Percentiles rank a stretch among this genome's conserved stretches.
phyloP scores from a whole-genome alignment of 2,329 filamentous ascomycete species.

The Colletotrichum lupini region DNA sequence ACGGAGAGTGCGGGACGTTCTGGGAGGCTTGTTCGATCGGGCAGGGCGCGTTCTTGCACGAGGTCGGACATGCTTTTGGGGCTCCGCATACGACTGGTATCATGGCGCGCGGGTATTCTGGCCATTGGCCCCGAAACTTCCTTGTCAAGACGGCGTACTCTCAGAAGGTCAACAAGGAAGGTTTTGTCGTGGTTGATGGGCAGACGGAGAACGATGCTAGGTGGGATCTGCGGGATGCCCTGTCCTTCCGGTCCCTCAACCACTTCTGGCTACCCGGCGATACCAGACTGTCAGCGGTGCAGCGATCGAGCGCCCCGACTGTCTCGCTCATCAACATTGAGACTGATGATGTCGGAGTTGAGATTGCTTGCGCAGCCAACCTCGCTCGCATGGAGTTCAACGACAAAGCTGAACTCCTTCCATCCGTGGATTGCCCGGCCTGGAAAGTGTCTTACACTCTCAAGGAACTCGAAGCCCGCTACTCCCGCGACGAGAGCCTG shows the following conservation, averaged over 20 bases:
- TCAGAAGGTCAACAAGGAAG: constrained; percentile 41
- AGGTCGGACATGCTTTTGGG: constrained; percentile 77
- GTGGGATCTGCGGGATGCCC: constrained; percentile 67
- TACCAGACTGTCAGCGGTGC: constrained; percentile 41
- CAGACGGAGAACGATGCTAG: constrained; percentile 65
- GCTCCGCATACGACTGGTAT: constrained; percentile 76
- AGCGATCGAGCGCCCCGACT: constrained; percentile 29
- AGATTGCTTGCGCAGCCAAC: constrained; percentile 38
- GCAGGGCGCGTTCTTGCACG: constrained; percentile 78
- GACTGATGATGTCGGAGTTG: constrained; percentile 39
- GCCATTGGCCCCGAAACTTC: constrained; percentile 56
- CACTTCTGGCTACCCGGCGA: constrained; percentile 76
- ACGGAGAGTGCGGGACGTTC: constrained; percentile 53
- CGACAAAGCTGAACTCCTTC: constrained; percentile 19
- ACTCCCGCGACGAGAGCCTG: constrained; percentile 42
- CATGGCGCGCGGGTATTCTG: constrained; percentile 62
- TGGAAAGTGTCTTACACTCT: constrained; percentile 38
- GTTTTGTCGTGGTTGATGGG: constrained; percentile 35
- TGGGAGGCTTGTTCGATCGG: constrained; percentile 61
- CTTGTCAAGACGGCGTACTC: constrained; percentile 45
- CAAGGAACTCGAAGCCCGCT: constrained; percentile 45
- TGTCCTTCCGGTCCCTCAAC: constrained; percentile 75
- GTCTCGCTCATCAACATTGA: constrained; percentile 13
- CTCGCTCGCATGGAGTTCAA: constrained; percentile 38
- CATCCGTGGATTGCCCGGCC: constrained; percentile 3